These are phyloP conservation scores for Melocanna baccifera DNA, from an alignment of 176 grass and related monocot species.

Conservation along the genomic window DNA sequence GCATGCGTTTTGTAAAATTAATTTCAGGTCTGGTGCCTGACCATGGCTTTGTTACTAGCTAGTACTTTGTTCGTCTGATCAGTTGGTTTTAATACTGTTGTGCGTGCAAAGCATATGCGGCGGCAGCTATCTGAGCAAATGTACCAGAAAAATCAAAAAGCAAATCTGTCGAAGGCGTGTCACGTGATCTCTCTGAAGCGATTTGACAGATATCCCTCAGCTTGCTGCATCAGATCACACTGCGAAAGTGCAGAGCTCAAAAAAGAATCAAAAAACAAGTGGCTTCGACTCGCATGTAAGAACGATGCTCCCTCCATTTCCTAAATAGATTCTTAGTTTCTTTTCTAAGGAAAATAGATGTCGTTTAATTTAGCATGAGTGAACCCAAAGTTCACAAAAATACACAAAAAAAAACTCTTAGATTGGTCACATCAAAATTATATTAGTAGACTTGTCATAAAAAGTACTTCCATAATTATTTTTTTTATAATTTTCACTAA, in stretches of 20 bases:
- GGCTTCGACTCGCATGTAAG: background rate
- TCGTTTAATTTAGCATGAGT: background rate
- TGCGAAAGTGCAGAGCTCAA: background rate
- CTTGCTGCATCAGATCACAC: slow-evolving; percentile 27
- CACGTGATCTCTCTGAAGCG: background rate
- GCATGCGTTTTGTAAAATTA: no score
- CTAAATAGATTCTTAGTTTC: background rate
- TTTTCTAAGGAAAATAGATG: background rate
- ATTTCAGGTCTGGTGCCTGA: no score
- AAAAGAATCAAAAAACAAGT: background rate
- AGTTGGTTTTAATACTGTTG: no score
- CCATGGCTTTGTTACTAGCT: no score
- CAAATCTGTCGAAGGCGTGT: background rate
- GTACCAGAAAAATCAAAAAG: background rate
- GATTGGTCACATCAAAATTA: background rate
- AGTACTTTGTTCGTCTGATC: no score
- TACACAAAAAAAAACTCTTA: background rate
- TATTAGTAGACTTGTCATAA: background rate
- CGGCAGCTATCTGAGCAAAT: background rate
- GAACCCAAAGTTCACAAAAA: background rate
- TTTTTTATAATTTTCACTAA: background rate
- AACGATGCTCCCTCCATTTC: background rate
- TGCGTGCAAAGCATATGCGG: no score
- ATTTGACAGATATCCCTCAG: background rate
- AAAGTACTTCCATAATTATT: background rate